Evolutionary conservation across 495 filamentous ascomycete genomes (phyloP), one percentile per base, ranked within the genome.

Genomic region (Emericellopsis terricola): DNA sequence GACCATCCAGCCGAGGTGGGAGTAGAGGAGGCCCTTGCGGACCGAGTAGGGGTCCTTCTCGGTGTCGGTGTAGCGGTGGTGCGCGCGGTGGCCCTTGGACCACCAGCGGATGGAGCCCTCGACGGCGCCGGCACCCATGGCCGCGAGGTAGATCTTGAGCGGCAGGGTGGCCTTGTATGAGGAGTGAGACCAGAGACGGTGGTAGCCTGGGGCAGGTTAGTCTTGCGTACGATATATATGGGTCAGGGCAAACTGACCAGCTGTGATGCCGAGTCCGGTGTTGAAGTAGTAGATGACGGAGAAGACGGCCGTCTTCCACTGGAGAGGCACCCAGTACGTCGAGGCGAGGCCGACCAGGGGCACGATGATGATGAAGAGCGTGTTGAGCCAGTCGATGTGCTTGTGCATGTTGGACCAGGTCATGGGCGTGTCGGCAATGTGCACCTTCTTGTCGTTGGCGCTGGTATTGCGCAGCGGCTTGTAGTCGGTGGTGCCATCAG

Each of bases 41-140:
- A 99, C 91, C 34, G 81, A 91, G 68, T 96, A 99, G 16, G 91
- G 91, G 50, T 99, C 91, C 64, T 99, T 96, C 34, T 93, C 81
- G 48, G 91, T 99, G 48, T 96, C 91, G 66, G 91, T 97, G 53
- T 94, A 96, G 44, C 91, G 78, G 66, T 99, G 91, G 60, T 99
- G 91, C 46, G 91, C 83, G 39, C 91, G 80, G 66, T 97, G 91
- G 52, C 83, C 84, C 42, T 83, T 76, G 40, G 83, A 76, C 91
- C 91, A 99, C 91, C 91, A 99, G 45, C 91, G 68, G 49, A 94
- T 81, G 33, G 83, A 92, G 38, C 91, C 91, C 49, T 99, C 81
- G 34, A 96, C 91, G 34, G 87, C 87, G 59, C 89, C 91, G 52
- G 81, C 85, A 41, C 91, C 91, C 46, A 81, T 76, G 38, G 76